Evolutionary conservation across 495 filamentous ascomycete genomes (phyloP), one percentile per base, ranked within the genome.

Genomic region (Evansstolkia leycettana): DNA sequence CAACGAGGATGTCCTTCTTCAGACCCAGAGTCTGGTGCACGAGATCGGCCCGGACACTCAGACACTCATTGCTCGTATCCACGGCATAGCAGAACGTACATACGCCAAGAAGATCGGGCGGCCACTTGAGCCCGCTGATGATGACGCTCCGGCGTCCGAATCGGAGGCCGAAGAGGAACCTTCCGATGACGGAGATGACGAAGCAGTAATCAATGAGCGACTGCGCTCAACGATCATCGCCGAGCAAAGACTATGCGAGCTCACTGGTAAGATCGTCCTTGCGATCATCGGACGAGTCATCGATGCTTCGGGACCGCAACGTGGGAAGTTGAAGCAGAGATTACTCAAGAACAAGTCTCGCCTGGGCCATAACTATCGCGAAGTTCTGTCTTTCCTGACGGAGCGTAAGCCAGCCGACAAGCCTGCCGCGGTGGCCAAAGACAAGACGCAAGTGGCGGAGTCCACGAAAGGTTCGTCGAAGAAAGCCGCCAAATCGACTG

Each of bases 171-270:
- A 65, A 16, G 55, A 60, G 33, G 40, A 51, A 24, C 47, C 51
- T 3, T 48, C 49, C 1, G 36, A 69, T 14, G 64, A 72, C 28
- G 65, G 73, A 7, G 62, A 64, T 12, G 67, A 72, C 23, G 54
- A 53, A 3, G 59, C 72, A 0, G 55, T 57, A 7, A 68, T 67
- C 6, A 71, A 78, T 38, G 72, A 78, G 39, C 67, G 67, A 13
- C 63, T 72, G 33, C 68, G 67, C 9, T 69, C 69, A 15, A 70
- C 75, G 34, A 61, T 94, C 10, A 60, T 83, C 25, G 73, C 83
- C 2, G 89, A 96, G 51, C 75, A 88, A 46, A 71, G 76, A 12
- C 66, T 96, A 0, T 95, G 89, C 58, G 81, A 84, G 45, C 64
- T 94, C 2, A 75, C 87, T 4, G 79, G 80, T 26, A 87, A 86